These are phyloP conservation scores for Themeda triandra DNA, from an alignment of 176 grass and related monocot species.

Conservation along the genomic window DNA sequence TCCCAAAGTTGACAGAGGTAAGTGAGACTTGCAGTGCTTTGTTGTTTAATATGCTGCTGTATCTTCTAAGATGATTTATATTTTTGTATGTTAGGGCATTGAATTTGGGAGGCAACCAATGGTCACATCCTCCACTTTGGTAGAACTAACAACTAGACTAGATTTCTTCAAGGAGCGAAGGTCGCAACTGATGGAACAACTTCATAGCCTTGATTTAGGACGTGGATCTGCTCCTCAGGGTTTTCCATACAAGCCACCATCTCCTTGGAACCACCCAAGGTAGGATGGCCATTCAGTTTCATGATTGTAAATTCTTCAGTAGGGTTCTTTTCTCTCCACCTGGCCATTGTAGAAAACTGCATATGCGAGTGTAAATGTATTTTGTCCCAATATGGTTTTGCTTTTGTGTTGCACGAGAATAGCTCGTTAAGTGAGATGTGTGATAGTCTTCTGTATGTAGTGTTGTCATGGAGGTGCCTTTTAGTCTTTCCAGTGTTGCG, in stretches of 20 bases:
- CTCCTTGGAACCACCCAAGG: constrained; percentile 83
- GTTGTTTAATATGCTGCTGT: not conserved
- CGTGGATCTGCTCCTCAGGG: constrained; percentile 66
- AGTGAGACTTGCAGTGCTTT: not conserved
- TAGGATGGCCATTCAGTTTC: constrained; percentile 34
- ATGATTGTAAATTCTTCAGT: constrained; percentile 49
- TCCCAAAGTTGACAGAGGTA: constrained; percentile 75
- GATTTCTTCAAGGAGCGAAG: constrained; percentile 99
- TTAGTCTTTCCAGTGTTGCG: not conserved
- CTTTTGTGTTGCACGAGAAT: constrained; percentile 2
- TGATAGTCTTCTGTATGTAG: constrained; percentile 21
- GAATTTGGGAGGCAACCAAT: constrained; percentile 69
- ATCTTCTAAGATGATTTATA: constrained; percentile 1
- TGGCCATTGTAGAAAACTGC: constrained; percentile 25
- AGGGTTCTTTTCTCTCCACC: constrained; percentile 1
- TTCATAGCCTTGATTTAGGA: constrained; percentile 91
- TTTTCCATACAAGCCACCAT: constrained; percentile 66
- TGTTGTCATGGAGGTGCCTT: not conserved
- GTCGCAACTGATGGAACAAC: constrained; percentile 96
- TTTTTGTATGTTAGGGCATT: constrained; percentile 43
- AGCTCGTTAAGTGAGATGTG: constrained; percentile 11
- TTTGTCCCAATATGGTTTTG: constrained; percentile 16
- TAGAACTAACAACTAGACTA: constrained; percentile 92
- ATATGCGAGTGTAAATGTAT: constrained; percentile 26
- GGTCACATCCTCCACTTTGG: constrained; percentile 87